These are phyloP conservation scores for Kodamaea sp. DNA, from an alignment of 1,139 yeast species.

Conservation along the genomic window DNA sequence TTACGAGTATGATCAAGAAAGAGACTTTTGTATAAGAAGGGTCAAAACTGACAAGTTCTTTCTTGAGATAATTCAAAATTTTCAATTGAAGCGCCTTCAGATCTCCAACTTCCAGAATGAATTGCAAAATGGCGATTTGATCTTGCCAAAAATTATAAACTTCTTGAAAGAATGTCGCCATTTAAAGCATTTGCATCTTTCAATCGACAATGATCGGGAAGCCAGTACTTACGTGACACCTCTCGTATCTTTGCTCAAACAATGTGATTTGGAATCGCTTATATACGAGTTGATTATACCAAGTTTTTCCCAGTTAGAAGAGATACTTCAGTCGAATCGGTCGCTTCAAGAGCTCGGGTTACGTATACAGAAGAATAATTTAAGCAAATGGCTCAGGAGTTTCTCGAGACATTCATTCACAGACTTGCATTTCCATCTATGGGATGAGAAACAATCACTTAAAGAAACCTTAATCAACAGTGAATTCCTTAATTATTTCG, in stretches of 20 bases:
- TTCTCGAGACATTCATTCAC: too few species aligned
- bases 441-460: too few species aligned
- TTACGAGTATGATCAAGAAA: slow-evolving; percentile 8
- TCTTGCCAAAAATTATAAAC: slow-evolving; percentile 1
- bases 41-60: slow-evolving; percentile 4
- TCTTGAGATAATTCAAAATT: slow-evolving; percentile 5
- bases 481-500: slow-evolving; percentile 8
- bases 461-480: slow-evolving; percentile 4
- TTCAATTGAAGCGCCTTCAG: slow-evolving; percentile 1
- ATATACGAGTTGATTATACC: too few species aligned
- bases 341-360: too few species aligned
- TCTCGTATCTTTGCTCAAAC: too few species aligned
- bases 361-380: too few species aligned
- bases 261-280: too few species aligned
- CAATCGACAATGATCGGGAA: neutral
- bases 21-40: slow-evolving; percentile 10
- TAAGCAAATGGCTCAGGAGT: too few species aligned
- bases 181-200: neutral
- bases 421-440: too few species aligned
- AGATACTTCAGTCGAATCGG: too few species aligned
- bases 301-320: too few species aligned
- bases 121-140: slow-evolving; percentile 4
- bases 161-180: slow-evolving; percentile 1
- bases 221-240: too few species aligned
- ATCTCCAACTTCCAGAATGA: slow-evolving; percentile 7